phyloP scores from a whole-genome alignment of 331 rosid species.

The Spiraea crenata region DNA sequence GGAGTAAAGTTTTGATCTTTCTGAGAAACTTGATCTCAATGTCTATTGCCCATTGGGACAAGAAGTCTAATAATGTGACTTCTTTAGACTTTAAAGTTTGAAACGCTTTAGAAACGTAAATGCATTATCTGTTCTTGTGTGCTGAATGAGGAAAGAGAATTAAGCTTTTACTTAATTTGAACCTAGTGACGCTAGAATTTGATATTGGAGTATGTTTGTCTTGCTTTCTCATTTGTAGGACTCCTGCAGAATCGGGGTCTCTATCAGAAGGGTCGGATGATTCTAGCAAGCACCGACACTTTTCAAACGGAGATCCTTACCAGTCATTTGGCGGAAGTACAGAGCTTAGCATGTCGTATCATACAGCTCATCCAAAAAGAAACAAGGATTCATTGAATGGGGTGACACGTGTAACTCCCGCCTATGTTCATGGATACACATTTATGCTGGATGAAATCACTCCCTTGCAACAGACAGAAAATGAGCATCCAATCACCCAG shows the following conservation, averaged over 20 bases:
- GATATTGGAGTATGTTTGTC: slow-evolving; percentile 23
- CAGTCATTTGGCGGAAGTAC: slow-evolving; percentile 47
- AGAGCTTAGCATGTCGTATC: slow-evolving; percentile 64
- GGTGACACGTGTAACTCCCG: slow-evolving; percentile 36
- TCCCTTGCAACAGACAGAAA: slow-evolving; percentile 31
- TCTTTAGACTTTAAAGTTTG: neutral
- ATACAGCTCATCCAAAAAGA: slow-evolving; percentile 40
- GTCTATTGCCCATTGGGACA: too few species aligned
- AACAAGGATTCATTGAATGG: slow-evolving; percentile 37
- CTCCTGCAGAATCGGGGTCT: slow-evolving; percentile 72
- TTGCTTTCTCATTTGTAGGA: slow-evolving; percentile 52
- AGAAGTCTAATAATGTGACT: neutral
- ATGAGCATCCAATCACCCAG: slow-evolving; percentile 41
- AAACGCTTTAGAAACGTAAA: neutral
- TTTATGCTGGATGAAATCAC: slow-evolving; percentile 49
- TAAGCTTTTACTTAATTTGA: slow-evolving; percentile 1
- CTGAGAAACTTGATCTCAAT: neutral
- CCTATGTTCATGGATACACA: slow-evolving; percentile 53
- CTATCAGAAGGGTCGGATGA: slow-evolving; percentile 57
- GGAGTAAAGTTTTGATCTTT: neutral
- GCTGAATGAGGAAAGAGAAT: neutral
- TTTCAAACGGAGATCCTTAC: slow-evolving; percentile 48
- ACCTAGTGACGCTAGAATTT: slow-evolving; percentile 21
- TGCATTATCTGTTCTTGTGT: neutral
- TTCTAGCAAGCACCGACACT: slow-evolving; percentile 47